A percentile compares a stretch with the other conserved stretches of the same genome.
These are phyloP conservation scores for Skeletonema menzelii DNA, from an alignment of 108 stramenopile species.

Conservation along the genomic window DNA sequence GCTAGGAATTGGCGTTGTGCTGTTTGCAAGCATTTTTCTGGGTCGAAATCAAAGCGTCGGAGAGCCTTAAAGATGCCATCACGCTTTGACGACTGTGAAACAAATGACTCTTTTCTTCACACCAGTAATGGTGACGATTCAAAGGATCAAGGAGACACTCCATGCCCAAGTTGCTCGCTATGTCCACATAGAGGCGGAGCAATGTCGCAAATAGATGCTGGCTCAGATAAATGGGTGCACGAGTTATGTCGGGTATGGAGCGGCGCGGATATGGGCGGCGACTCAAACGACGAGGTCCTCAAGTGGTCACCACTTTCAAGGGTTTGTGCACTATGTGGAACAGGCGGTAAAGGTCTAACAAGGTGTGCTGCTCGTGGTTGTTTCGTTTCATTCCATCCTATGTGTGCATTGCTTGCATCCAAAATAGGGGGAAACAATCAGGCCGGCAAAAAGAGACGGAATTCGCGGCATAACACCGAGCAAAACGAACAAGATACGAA, in stretches of 20 bases:
- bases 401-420: conserved; percentile 71
- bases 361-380: conserved; percentile 74
- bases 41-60: conserved; percentile 14
- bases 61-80: conserved; percentile 28
- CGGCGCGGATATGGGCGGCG: conserved; percentile 9
- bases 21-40: conserved; percentile 36
- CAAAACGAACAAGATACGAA: conserved; percentile 38
- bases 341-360: conserved; percentile 43
- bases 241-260: conserved; percentile 76
- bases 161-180: conserved; percentile 46
- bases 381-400: conserved; percentile 71
- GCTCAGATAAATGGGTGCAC: conserved; percentile 52
- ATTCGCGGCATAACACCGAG: conserved; percentile 23
- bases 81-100: conserved; percentile 27
- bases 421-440: conserved; percentile 8
- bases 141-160: conserved; percentile 18
- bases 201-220: conserved; percentile 48
- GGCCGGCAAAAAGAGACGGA: conserved; percentile 12
- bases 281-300: conserved; percentile 5
- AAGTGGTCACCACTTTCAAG: conserved; percentile 18
- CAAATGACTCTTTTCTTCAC: conserved; percentile 2
- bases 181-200: conserved; percentile 73
- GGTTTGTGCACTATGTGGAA: conserved; percentile 63
- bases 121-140: conserved; percentile 3
- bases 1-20: conserved; percentile 38